A percentile compares a stretch with the other conserved stretches of the same genome.
Conservation (phyloP, 2,329 filamentous ascomycete species). For the Trichoderma hamatum region DNA sequence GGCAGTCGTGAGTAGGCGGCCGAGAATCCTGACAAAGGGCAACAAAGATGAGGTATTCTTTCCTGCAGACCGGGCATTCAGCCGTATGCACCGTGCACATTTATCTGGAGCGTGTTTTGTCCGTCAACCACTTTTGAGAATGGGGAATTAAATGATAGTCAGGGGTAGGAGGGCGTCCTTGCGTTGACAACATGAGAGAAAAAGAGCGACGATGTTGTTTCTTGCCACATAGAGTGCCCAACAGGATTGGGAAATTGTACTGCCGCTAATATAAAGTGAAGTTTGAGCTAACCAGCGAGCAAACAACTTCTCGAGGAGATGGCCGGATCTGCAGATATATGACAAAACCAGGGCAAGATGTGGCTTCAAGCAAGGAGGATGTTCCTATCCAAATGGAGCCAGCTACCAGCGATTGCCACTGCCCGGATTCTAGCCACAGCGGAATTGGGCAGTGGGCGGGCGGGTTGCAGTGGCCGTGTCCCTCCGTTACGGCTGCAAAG, state of each 20-base stretch:
- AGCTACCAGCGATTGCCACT: slow-evolving; percentile 24
- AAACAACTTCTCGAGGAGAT: slow-evolving; percentile 3
- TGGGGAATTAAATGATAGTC: slow-evolving; percentile 28
- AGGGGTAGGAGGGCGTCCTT: slow-evolving; percentile 27
- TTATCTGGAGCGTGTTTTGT: slow-evolving; percentile 44
- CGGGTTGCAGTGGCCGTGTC: slow-evolving; percentile 15
- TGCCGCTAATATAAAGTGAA: slow-evolving; percentile 1
- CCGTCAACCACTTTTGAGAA: slow-evolving; percentile 30
- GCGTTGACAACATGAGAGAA: slow-evolving; percentile 27
- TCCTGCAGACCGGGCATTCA: slow-evolving; percentile 62
- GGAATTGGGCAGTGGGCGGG: slow-evolving; percentile 13
- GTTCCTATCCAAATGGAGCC: slow-evolving; percentile 22
- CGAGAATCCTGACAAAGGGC: slow-evolving; percentile 57
- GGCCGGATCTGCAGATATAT: slow-evolving; percentile 17
- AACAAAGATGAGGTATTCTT: slow-evolving; percentile 61
- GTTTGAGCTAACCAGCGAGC: slow-evolving; percentile 8
- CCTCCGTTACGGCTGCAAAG: slow-evolving; percentile 23
- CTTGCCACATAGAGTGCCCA: neutral
- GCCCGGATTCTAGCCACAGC: slow-evolving; percentile 22
- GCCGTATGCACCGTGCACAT: slow-evolving; percentile 63
- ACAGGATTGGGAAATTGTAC: neutral
- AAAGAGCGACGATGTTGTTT: slow-evolving; percentile 32
- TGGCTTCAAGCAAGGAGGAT: slow-evolving; percentile 22
- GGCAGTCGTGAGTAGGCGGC: slow-evolving; percentile 53
- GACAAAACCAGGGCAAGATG: neutral